Evolutionary conservation across 306 rosid species (phyloP), one percentile per base, ranked within the genome.

Genomic region (Corylus heterophylla): DNA sequence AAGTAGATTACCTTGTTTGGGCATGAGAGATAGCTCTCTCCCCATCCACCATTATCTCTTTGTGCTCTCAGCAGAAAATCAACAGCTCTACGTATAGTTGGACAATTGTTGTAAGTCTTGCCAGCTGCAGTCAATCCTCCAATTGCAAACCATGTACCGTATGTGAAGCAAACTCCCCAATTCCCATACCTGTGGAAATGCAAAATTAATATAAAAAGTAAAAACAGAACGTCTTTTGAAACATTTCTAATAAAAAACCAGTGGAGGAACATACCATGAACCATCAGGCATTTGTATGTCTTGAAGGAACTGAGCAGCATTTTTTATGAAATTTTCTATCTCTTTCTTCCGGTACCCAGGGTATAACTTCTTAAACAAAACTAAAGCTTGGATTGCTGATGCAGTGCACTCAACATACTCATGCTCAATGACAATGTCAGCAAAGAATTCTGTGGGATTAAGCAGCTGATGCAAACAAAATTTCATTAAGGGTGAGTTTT

Each of bases 11-110:
- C 92, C 90, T 84, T 85, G 72, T 80, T 71, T 0, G 90, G 91
- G 54, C 91, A 69, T 56, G 91, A 92, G 42, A 87, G 83, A 71
- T 88, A 86, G 45, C 94, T 90, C 72, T 92, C 97, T 5, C 89
- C 93, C 97, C 97, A 92, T 0, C 94, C 97, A 61, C 97, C 97
- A 25, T 88, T 87, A 0, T 83, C 83, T 54, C 81, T 82, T 27
- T 88, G 94, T 14, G 76, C 37, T n/a, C 54, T 54, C 13, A 92
- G 90, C 18, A 92, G 78, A 82, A 92, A 92, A 1, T 79, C 17
- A 1, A 87, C 88, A 1, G 81, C 91, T 74, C 74, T 92, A 6
- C 91, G 86, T 45, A 88, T 84, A 14, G 93, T 74, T 56, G 74
- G 50, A 49, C 84, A 85, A 14, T 85, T 81, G 71, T 66, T 20